Percentiles rank a stretch among this genome's conserved stretches.
Evolutionary conservation across 108 stramenopile species (phyloP).

Genomic region (Stephanodiscus minutulus): DNA sequence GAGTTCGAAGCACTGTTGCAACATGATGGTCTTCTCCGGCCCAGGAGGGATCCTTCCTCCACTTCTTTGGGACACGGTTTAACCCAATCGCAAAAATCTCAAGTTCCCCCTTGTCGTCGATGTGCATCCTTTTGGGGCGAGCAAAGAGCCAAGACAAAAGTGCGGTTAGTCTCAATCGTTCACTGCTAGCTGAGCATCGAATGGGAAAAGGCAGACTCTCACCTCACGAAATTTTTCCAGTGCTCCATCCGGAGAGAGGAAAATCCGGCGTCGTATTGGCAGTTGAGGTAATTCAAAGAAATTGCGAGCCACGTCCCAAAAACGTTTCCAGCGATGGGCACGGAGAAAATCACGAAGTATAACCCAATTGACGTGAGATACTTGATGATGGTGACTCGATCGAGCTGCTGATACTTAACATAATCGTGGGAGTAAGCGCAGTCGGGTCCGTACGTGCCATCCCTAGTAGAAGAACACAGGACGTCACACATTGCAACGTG

Average conservation of each 20-base stretch:
- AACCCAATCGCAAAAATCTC: slow-evolving; percentile 62
- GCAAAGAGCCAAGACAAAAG: not conserved
- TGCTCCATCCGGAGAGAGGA: slow-evolving; percentile 55
- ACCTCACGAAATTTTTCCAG: slow-evolving; percentile 57
- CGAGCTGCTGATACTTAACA: slow-evolving; percentile 39
- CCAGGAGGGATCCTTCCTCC: slow-evolving; percentile 55
- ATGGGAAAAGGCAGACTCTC: not conserved
- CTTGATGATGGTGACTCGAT: slow-evolving; percentile 39
- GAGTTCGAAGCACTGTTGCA: slow-evolving; percentile 20
- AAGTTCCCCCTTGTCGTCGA: slow-evolving; percentile 55
- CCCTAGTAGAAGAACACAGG: slow-evolving; percentile 35
- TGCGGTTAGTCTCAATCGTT: not conserved
- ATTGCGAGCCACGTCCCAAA: slow-evolving; percentile 60
- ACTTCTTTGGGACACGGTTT: slow-evolving; percentile 58
- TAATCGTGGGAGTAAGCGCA: slow-evolving; percentile 42
- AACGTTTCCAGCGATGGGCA: slow-evolving; percentile 55
- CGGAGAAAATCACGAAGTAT: slow-evolving; percentile 55
- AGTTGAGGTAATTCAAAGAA: slow-evolving; percentile 51
- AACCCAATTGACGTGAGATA: slow-evolving; percentile 50
- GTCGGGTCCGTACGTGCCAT: slow-evolving; percentile 2
- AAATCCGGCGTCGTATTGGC: slow-evolving; percentile 60
- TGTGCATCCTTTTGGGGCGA: slow-evolving; percentile 11
- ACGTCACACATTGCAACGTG: slow-evolving; percentile 51
- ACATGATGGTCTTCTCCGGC: slow-evolving; percentile 18
- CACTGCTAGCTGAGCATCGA: not conserved